Evolutionary conservation across 2,329 filamentous ascomycete species (phyloP), one percentile per base, ranked within the genome.

Genomic region (Hypoxylon sp.): DNA sequence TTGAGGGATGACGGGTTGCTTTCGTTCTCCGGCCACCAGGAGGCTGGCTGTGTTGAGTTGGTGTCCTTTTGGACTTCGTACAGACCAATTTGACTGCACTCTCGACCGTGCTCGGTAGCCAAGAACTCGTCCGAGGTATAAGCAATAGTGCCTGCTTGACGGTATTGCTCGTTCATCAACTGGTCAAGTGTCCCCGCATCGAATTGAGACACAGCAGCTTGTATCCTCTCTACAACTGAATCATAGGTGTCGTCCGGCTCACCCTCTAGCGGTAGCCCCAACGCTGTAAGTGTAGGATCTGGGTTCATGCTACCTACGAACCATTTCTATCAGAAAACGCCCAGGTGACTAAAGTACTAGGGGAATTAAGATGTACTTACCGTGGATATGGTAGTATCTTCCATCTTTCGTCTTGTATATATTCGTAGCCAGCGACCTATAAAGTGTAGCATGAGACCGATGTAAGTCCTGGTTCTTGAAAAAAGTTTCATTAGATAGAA

Each of bases 11-110:
- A 67, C 1, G 63, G 60, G 0, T 56, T 29, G 7, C 44, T 61
- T 6, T 69, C 62, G 3, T 71, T 47, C 5, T 47, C 34, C 12
- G 34, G 70, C 76, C 77, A 79, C 75, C 75, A 78, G 30, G 66
- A 60, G 0, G 70, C 60, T 1, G 65, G 53, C 27, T 73, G 70
- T 1, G 64, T 56, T 9, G 44, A 40, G 8, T 29, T 7, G 2
- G 44, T n/a, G 1, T 67, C 52, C 2, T 65, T 54, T 11, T 63
- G 54, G 17, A 63, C 32, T 37, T 63, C 62, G n/a, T 55, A 67
- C 4, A 66, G 59, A 1, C 60, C 57, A 5, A 53, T 47, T 9
- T 51, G 47, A 8, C 27, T 51, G 44, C 57, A 64, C 8, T 53
- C 53, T 11, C 61, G 51, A 8, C 67, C 67, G 6, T 69, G 67